Evolutionary conservation across 1,284 basidiomycete species (phyloP).

Genomic region (Cutaneotrichosporon spelunceum): DNA sequence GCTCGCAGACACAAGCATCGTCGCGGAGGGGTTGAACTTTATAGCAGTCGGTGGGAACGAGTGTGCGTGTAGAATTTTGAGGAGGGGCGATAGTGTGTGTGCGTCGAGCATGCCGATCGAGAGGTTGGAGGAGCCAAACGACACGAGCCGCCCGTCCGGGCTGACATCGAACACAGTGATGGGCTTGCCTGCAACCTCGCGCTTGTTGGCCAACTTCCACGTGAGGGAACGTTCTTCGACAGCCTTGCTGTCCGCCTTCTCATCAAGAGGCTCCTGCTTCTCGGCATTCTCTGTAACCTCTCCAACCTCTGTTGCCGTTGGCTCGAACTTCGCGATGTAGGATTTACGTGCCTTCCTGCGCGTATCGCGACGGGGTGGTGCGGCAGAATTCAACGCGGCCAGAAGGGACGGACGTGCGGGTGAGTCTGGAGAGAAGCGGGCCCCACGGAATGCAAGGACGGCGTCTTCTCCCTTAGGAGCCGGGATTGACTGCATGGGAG

Average conservation of each 20-base stretch:
- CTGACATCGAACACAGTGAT: slow-evolving; percentile 84
- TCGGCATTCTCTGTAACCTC: slow-evolving; percentile 49
- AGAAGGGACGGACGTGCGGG: slow-evolving; percentile 11
- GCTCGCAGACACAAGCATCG: slow-evolving; percentile 83
- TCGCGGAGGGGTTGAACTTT: slow-evolving; percentile 77
- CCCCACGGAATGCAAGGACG: slow-evolving; percentile 66
- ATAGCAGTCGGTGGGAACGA: slow-evolving; percentile 90
- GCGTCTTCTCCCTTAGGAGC: slow-evolving; percentile 40
- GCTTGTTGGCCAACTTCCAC: slow-evolving; percentile 50
- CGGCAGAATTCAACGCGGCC: slow-evolving; percentile 67
- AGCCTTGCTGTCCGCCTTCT: not conserved
- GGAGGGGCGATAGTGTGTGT: slow-evolving; percentile 72
- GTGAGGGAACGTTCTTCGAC: slow-evolving; percentile 16
- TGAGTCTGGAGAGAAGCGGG: slow-evolving; percentile 56
- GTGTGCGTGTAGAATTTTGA: slow-evolving; percentile 87
- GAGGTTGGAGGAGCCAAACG: slow-evolving; percentile 83
- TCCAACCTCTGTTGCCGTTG: slow-evolving; percentile 54
- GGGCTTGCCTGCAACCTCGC: slow-evolving; percentile 65
- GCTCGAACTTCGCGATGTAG: slow-evolving; percentile 40
- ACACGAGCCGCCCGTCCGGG: slow-evolving; percentile 78
- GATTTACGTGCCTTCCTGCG: slow-evolving; percentile 37
- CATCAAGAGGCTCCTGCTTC: slow-evolving; percentile 23
- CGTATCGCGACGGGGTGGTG: slow-evolving; percentile 27
- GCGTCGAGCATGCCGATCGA: slow-evolving; percentile 82
- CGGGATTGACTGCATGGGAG: slow-evolving; percentile 41